Percentiles rank a stretch among this genome's conserved stretches.
phyloP scores from a whole-genome alignment of 352 stramenopile genomes.

The Phytopythium delawarense region DNA sequence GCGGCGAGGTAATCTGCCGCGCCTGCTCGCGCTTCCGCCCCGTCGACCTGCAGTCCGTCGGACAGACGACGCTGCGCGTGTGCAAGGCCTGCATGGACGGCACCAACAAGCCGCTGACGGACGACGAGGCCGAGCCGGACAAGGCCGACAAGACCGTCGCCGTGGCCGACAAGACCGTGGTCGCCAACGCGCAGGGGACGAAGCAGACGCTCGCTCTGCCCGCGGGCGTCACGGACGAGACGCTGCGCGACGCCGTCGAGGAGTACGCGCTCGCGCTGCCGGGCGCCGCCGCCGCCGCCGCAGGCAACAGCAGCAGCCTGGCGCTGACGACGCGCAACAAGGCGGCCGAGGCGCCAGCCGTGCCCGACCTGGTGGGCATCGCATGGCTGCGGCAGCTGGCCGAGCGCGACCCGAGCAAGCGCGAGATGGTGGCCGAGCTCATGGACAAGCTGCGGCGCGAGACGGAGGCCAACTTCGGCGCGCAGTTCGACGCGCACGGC shows the following conservation, averaged over 20 bases:
- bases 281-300: constrained; percentile 7
- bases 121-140: not conserved
- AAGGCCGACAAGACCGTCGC: constrained; percentile 5
- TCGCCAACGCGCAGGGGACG: not conserved
- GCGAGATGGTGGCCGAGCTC: constrained; percentile 60
- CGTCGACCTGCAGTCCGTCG: constrained; percentile 69
- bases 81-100: constrained; percentile 81
- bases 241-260: constrained; percentile 57
- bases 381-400: constrained; percentile 76
- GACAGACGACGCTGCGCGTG: constrained; percentile 68
- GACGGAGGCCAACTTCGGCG: constrained; percentile 23
- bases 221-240: constrained; percentile 32
- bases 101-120: constrained; percentile 15
- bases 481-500: constrained; percentile 5
- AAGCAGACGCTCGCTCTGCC: constrained; percentile 25
- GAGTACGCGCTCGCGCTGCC: constrained; percentile 73
- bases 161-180: constrained; percentile 11
- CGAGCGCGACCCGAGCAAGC: constrained; percentile 60
- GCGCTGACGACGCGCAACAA: not conserved
- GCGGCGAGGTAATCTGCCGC: constrained; percentile 83
- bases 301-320: not conserved
- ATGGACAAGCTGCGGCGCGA: constrained; percentile 65
- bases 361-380: constrained; percentile 74
- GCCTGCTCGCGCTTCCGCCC: constrained; percentile 76
- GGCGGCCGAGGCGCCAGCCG: constrained; percentile 30